Percentiles rank a stretch among this genome's conserved stretches.
phyloP scores from a whole-genome alignment of 306 rosid genomes.

The Leucaena leucocephala region DNA sequence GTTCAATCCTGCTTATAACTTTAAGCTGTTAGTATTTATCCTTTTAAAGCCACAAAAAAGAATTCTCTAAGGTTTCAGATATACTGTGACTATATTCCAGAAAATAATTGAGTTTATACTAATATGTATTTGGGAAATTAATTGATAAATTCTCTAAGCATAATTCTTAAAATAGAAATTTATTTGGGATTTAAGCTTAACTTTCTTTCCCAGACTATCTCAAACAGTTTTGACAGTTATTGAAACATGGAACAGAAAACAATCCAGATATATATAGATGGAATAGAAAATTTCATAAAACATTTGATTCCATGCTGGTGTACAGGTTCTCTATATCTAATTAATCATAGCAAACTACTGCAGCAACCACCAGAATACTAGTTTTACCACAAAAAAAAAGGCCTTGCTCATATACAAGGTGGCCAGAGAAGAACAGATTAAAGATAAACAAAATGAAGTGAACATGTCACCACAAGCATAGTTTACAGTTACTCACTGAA shows the following conservation, averaged over 20 bases:
- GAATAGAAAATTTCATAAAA: slow-evolving; percentile 7
- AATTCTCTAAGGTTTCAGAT: no score
- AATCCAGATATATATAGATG: neutral
- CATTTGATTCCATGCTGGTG: slow-evolving; percentile 24
- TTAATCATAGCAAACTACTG: slow-evolving; percentile 36
- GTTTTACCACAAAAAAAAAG: slow-evolving; percentile 41
- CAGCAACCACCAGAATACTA: slow-evolving; percentile 40
- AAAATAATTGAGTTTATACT: neutral
- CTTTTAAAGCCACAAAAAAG: no score
- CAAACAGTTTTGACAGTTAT: neutral
- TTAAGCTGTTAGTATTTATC: no score
- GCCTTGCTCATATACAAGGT: slow-evolving; percentile 51
- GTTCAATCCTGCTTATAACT: no score
- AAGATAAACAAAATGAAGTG: slow-evolving; percentile 31
- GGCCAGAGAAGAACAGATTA: slow-evolving; percentile 31
- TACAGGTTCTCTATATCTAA: slow-evolving; percentile 31
- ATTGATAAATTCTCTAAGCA: neutral
- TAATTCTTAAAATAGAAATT: no score
- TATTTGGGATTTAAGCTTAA: neutral
- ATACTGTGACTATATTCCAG: neutral
- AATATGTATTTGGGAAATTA: neutral
- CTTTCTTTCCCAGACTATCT: neutral
- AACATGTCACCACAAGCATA: slow-evolving; percentile 47
- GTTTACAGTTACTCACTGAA: slow-evolving; percentile 48
- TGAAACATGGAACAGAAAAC: neutral